A percentile compares a stretch with the other conserved stretches of the same genome.
Evolutionary conservation across 2,329 filamentous ascomycete species (phyloP).

Genomic region (Hypoxylon sp.): DNA sequence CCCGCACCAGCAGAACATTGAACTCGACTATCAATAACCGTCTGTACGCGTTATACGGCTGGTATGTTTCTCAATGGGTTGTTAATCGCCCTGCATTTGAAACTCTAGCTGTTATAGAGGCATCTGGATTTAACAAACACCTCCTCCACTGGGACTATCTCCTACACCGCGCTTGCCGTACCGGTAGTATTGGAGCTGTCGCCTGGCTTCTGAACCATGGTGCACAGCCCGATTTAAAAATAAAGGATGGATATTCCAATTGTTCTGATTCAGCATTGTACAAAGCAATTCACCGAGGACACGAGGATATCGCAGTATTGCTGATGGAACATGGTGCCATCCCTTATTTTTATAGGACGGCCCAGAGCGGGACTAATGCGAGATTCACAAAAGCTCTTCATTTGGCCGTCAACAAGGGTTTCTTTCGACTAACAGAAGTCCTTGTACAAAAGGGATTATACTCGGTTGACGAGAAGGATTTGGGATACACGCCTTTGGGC

Average conservation of each 20-base stretch:
- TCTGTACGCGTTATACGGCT: background rate
- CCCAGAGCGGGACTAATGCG: no score
- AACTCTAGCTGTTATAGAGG: background rate
- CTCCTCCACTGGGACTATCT: background rate
- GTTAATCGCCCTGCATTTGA: background rate
- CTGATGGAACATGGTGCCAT: conserved; percentile 11
- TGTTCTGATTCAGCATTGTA: background rate
- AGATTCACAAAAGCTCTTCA: conserved; percentile 6
- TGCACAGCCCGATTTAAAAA: background rate
- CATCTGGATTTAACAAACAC: background rate
- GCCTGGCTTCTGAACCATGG: conserved; percentile 10
- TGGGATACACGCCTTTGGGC: background rate
- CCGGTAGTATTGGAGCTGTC: background rate
- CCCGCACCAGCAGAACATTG: background rate
- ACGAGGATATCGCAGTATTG: conserved; percentile 2
- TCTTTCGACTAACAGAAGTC: background rate
- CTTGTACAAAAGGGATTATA: background rate
- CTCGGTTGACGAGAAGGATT: background rate
- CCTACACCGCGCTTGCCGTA: background rate
- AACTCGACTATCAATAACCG: background rate
- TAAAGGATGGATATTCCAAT: background rate
- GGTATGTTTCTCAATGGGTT: background rate
- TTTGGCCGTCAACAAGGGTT: background rate
- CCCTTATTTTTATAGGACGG: background rate
- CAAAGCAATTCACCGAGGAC: background rate